Evolutionary conservation across 306 rosid species (phyloP).

Genomic region (Canavalia ensiformis): DNA sequence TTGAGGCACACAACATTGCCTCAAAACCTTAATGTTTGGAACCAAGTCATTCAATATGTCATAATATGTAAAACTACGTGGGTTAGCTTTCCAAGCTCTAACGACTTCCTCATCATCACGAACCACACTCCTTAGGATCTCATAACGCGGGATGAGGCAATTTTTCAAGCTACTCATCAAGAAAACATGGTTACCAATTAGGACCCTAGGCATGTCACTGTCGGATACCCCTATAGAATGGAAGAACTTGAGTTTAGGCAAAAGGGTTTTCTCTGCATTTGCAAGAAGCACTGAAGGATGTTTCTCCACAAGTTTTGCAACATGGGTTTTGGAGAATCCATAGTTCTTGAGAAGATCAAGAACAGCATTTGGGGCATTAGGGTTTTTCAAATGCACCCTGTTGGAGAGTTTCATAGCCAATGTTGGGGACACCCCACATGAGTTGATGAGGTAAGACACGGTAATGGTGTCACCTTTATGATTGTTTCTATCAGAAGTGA

Average conservation of each 20-base stretch:
- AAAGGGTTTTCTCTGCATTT: background rate
- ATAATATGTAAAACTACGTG: background rate
- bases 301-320: background rate
- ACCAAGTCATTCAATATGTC: background rate
- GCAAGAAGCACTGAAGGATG: background rate
- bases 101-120: background rate
- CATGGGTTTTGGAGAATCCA: background rate
- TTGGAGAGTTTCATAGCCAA: too few relatives aligned
- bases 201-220: background rate
- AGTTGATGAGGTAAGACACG: background rate
- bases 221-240: background rate
- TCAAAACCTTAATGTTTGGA: background rate
- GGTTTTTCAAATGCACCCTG: background rate
- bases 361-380: slow-evolving; percentile 8
- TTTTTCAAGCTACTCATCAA: background rate
- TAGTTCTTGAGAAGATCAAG: slow-evolving; percentile 4
- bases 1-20: background rate
- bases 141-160: background rate
- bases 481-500: background rate
- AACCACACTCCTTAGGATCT: background rate
- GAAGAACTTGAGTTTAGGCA: background rate
- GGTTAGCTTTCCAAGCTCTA: background rate
- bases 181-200: background rate
- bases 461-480: background rate
- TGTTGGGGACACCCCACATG: too few relatives aligned